phyloP scores from a whole-genome alignment of 2,329 filamentous ascomycete species.

The Aspergillus pseudoterreus region DNA sequence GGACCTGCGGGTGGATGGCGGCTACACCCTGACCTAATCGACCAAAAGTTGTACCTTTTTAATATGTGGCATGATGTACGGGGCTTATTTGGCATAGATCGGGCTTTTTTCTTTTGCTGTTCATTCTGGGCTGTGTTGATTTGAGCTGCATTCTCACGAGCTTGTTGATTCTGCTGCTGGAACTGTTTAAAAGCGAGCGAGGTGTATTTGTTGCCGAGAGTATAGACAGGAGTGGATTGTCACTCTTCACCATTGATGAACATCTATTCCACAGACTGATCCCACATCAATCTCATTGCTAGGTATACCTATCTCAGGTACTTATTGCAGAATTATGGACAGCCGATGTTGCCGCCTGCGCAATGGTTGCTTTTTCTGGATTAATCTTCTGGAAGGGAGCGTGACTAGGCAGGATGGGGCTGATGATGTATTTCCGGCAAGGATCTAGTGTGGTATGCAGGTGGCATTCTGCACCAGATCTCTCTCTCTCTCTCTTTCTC shows the following conservation, averaged over 20 bases:
- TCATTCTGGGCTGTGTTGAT: slow-evolving; percentile 1
- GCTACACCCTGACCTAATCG: slow-evolving; percentile 73
- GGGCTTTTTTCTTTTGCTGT: slow-evolving; percentile 4
- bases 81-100: slow-evolving; percentile 14
- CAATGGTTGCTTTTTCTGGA: too few relatives aligned
- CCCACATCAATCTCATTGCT: background rate
- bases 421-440: too few relatives aligned
- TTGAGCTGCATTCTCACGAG: too few relatives aligned
- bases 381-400: too few relatives aligned
- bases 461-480: too few relatives aligned
- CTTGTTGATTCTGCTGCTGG: background rate
- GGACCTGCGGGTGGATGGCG: slow-evolving; percentile 78
- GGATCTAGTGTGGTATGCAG: too few relatives aligned
- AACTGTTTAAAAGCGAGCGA: background rate
- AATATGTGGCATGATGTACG: slow-evolving; percentile 10
- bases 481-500: too few relatives aligned
- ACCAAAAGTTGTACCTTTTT: background rate
- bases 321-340: background rate
- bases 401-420: too few relatives aligned
- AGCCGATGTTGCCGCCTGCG: background rate
- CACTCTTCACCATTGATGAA: too few relatives aligned
- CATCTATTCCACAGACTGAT: background rate
- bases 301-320: background rate
- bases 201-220: background rate
- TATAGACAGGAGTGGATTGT: background rate